phyloP scores from a whole-genome alignment of 73 alveolate genomes.

The Tetrahymena borealis region DNA sequence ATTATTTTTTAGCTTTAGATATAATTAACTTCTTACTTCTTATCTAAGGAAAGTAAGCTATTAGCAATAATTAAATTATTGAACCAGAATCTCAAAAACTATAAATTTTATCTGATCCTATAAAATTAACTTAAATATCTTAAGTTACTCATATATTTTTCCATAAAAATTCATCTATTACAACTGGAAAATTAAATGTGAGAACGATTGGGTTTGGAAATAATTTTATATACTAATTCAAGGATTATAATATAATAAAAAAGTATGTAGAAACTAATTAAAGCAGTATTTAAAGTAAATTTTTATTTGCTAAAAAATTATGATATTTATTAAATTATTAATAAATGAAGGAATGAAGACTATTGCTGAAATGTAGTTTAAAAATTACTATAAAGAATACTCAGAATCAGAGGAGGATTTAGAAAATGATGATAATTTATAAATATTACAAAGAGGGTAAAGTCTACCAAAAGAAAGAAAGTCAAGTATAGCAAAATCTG shows the following conservation, averaged over 20 bases:
- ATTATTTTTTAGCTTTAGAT: neutral
- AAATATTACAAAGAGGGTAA: neutral
- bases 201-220: neutral
- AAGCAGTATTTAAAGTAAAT: neutral
- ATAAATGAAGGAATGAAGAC: neutral
- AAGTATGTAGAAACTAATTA: neutral
- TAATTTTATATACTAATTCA: neutral
- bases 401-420: neutral
- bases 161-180: neutral
- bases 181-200: neutral
- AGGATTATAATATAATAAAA: neutral
- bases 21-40: neutral
- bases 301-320: neutral
- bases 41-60: neutral
- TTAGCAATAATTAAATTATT: neutral
- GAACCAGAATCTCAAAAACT: neutral
- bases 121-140: neutral
- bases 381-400: neutral
- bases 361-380: neutral
- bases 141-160: neutral
- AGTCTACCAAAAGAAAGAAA: neutral
- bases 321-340: neutral
- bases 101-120: neutral
- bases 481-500: neutral
- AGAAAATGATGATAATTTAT: neutral